Conservation (phyloP, 2,329 filamentous ascomycete species). For the Exophiala alcalophila region DNA sequence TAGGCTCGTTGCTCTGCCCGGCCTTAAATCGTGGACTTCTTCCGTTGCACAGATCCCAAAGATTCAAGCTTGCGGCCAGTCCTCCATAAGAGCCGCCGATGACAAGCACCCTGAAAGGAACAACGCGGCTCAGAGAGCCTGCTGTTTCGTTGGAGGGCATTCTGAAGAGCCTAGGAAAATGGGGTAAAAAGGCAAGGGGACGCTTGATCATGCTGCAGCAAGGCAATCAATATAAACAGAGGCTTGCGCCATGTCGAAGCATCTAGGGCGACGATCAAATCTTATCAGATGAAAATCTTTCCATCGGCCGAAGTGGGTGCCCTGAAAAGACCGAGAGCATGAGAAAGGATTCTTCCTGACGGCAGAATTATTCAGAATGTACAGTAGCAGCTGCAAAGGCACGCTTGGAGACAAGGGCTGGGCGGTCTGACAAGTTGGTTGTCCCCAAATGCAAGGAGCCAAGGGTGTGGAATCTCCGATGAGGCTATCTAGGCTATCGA, state of each 20-base stretch:
- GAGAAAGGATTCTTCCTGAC: no score
- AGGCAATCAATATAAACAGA: not conserved
- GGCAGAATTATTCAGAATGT: no score
- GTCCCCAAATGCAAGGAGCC: no score
- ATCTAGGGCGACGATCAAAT: constrained; percentile 7
- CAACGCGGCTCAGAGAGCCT: constrained; percentile 3
- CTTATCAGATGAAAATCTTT: constrained; percentile 15
- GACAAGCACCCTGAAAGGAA: constrained; percentile 57
- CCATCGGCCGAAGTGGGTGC: no score
- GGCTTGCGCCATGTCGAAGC: no score
- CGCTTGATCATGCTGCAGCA: constrained; percentile 1
- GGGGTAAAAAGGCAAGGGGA: no score
- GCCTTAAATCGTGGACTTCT: constrained; percentile 46
- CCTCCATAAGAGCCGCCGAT: constrained; percentile 72
- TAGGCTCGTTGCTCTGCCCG: constrained; percentile 28
- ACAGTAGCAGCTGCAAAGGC: no score
- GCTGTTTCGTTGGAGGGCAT: constrained; percentile 16
- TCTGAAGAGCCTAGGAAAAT: not conserved
- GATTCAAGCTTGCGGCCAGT: constrained; percentile 62
- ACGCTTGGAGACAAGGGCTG: no score
- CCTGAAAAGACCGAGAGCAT: no score
- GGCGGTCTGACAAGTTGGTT: no score
- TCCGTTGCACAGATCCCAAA: constrained; percentile 64
- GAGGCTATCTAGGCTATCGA: no score
- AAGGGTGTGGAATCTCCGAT: no score